Evolutionary conservation across 306 rosid genomes (phyloP).

Genomic region (Alnus rubra): DNA sequence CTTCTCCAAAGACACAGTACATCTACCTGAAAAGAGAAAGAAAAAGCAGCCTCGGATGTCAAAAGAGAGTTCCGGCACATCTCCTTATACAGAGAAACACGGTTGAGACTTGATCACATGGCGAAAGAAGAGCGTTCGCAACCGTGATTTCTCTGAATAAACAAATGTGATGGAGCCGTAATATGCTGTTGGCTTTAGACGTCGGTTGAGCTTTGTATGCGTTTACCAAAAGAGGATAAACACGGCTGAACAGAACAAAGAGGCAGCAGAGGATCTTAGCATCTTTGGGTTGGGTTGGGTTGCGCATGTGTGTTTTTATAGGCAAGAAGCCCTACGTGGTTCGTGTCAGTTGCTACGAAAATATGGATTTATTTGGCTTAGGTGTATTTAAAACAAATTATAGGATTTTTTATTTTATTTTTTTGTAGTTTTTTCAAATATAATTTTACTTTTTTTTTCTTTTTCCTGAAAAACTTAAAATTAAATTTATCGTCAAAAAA

Average conservation of each 20-base stretch:
- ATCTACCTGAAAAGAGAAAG: too few relatives aligned
- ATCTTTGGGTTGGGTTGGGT: not conserved
- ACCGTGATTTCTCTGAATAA: constrained; percentile 19
- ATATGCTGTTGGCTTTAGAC: too few relatives aligned
- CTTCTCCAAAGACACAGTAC: too few relatives aligned
- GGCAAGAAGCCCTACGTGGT: not conserved
- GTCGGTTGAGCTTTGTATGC: too few relatives aligned
- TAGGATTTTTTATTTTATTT: too few relatives aligned
- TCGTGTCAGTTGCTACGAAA: not conserved
- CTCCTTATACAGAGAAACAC: constrained; percentile 20
- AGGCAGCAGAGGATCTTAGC: not conserved
- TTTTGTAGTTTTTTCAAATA: too few relatives aligned
- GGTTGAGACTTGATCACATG: not conserved
- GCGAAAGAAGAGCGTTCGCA: not conserved
- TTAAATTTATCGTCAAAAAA: too few relatives aligned
- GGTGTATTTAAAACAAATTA: too few relatives aligned
- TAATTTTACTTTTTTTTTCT: too few relatives aligned
- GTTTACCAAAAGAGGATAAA: too few relatives aligned
- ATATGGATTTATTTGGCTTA: not conserved
- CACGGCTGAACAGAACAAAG: too few relatives aligned
- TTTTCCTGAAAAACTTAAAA: too few relatives aligned
- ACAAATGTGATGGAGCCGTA: constrained; percentile 2
- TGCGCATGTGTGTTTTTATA: not conserved
- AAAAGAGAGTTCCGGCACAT: not conserved
- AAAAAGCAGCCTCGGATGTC: not conserved